These are phyloP conservation scores for Pisolithus albus DNA, from an alignment of 768 basidiomycete species.

Conservation along the genomic window DNA sequence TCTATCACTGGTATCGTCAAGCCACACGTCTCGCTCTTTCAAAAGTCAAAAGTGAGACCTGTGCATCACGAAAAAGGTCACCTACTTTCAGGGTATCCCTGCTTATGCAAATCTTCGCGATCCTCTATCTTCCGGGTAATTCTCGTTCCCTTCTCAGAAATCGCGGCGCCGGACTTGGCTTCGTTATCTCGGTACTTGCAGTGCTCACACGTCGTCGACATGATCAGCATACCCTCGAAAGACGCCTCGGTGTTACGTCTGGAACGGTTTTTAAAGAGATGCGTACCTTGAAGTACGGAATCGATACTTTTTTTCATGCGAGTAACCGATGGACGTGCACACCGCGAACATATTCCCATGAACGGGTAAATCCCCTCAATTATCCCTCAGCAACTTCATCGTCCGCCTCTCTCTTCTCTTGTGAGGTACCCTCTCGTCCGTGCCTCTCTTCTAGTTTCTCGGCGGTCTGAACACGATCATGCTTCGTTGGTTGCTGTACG, in stretches of 20 bases:
- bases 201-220: slow-evolving; percentile 93
- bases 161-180: slow-evolving; percentile 89
- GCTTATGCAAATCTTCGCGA: slow-evolving; percentile 81
- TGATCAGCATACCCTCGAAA: slow-evolving; percentile 83
- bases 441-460: no score
- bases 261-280: background rate
- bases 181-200: slow-evolving; percentile 99
- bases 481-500: no score
- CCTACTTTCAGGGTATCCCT: slow-evolving; percentile 90
- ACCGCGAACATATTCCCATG: slow-evolving; percentile 82
- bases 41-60: background rate
- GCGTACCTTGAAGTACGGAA: slow-evolving; percentile 91
- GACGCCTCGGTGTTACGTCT: background rate
- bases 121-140: slow-evolving; percentile 90
- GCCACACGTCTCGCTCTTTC: slow-evolving; percentile 90
- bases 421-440: no score
- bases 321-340: slow-evolving; percentile 76
- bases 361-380: slow-evolving; percentile 89
- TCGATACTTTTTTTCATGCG: slow-evolving; percentile 93
- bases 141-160: slow-evolving; percentile 78
- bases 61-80: background rate
- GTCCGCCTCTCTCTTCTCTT: slow-evolving; percentile 5
- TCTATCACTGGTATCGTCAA: slow-evolving; percentile 82
- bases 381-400: slow-evolving; percentile 10
- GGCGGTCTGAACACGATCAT: no score